Evolutionary conservation across 352 stramenopile genomes (phyloP), one percentile per base, ranked within the genome.

Genomic region (Blastocystis sp.): DNA sequence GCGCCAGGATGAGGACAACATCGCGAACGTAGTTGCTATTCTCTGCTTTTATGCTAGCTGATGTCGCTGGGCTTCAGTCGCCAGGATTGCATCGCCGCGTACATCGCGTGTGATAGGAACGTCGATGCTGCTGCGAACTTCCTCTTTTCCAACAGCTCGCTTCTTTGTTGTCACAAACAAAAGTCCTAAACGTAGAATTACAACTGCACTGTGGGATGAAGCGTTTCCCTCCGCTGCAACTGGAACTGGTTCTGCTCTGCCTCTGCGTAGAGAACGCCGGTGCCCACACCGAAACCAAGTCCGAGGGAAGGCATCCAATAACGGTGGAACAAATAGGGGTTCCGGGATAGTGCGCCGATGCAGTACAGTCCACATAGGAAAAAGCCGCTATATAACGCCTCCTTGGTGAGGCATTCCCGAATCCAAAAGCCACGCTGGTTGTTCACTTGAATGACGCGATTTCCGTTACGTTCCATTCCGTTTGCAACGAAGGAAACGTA

Each of bases 101-200:
- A 98, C 92, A 91, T 99, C 88, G 95, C 96, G 53, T 99, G 97
- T 90, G 97, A 99, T 93, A 99, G 98, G 93, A 98, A 99, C 91
- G 95, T 99, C 91, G 95, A 94, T 66, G 92, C 98, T 89, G 96
- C 97, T 19, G 97, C 97, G 38, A 99, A 98, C 91, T 96, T 98
- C 77, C 92, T 99, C 86, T 98, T 98, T 93, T 96, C 98, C 91
- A 95, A 89, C 43, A 21, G 40, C 53, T 69, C n/a, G 2, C 14
- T 7, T 23, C 34, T 70, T 43, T 81, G 59, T 81, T 41, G 64
- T 1, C 41, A 41, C 10, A 81, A 81, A 64, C 70, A 81, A 28
- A 52, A 56, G 28, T 76, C 11, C 45, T 60, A 40, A 79, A 60
- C 48, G 14, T 14, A 56, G 5, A 7, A 56, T 56, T 56, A 7